Conservation (phyloP, 345 rosid species). For the Linum lewisii region DNA sequence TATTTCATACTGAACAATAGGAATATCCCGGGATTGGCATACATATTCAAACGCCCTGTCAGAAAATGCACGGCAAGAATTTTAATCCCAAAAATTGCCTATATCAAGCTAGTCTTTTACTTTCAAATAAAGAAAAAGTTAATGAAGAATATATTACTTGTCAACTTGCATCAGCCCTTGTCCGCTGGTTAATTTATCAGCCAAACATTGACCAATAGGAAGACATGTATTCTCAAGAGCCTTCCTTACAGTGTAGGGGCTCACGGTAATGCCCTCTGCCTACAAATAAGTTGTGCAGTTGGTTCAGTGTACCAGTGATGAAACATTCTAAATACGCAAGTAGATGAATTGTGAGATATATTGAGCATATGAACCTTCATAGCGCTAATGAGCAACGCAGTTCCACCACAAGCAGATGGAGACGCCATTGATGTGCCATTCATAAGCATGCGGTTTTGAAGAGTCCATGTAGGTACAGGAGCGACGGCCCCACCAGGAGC, state of each 20-base stretch:
- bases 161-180: conserved; percentile 98
- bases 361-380: conserved; percentile 54
- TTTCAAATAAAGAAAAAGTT: conserved; percentile 1
- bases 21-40: conserved; percentile 38
- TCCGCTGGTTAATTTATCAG: conserved; percentile 83
- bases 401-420: conserved; percentile 99
- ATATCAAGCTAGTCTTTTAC: conserved; percentile 2
- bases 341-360: conserved; percentile 9
- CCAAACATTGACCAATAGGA: conserved; percentile 62
- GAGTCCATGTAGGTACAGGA: conserved; percentile 99
- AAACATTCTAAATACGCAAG: conserved; percentile 2
- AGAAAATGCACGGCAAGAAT: conserved; percentile 16
- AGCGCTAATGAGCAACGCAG: conserved; percentile 84
- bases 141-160: conserved; percentile 42
- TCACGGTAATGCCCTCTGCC: conserved; percentile 75
- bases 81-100: conserved; percentile 14
- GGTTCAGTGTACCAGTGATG: conserved; percentile 9
- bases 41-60: conserved; percentile 81
- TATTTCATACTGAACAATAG: conserved; percentile 61
- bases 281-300: conserved; percentile 25
- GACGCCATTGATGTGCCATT: conserved; percentile 99
- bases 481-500: conserved; percentile 99
- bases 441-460: conserved; percentile 96
- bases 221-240: conserved; percentile 84
- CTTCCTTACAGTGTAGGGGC: conserved; percentile 77